These are phyloP conservation scores for Teratosphaeria zuluensis DNA, from an alignment of 2,329 filamentous ascomycete species.

Conservation along the genomic window DNA sequence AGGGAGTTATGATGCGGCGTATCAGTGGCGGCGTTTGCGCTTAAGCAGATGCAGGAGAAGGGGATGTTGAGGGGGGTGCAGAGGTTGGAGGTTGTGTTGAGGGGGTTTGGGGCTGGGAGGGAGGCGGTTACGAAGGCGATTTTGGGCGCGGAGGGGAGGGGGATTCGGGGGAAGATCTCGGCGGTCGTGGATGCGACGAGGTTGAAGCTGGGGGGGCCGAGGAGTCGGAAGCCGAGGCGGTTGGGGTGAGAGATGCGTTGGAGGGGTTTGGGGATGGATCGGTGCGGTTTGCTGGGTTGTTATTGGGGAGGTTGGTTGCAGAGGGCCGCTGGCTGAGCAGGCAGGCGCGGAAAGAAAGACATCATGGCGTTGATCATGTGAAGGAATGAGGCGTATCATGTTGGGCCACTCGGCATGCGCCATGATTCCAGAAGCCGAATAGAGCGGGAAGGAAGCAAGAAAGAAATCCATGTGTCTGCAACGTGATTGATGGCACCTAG, in stretches of 20 bases:
- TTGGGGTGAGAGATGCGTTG: conserved; percentile 44
- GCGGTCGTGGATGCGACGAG: conserved; percentile 78
- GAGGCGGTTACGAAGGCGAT: conserved; percentile 86
- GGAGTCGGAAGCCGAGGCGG: conserved; percentile 75
- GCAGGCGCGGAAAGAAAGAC: too few species aligned
- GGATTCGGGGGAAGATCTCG: conserved; percentile 63
- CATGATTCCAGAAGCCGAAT: too few species aligned
- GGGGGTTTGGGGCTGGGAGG: conserved; percentile 77
- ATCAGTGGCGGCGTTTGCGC: conserved; percentile 78
- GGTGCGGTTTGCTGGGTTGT: too few species aligned
- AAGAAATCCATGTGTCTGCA: too few species aligned
- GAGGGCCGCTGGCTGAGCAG: too few species aligned
- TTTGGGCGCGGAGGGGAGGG: conserved; percentile 71
- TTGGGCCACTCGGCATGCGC: too few species aligned
- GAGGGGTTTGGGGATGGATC: not conserved
- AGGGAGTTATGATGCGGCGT: conserved; percentile 80
- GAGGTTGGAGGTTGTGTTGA: conserved; percentile 67
- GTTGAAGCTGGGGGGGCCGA: conserved; percentile 90
- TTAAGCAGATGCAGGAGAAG: conserved; percentile 74
- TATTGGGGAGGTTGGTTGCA: too few species aligned
- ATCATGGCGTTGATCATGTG: too few species aligned
- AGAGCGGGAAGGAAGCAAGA: too few species aligned
- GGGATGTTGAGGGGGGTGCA: conserved; percentile 68
- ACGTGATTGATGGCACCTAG: too few species aligned
- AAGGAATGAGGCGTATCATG: too few species aligned